Evolutionary conservation across 78 protist species (phyloP).

Genomic region (Dictyostelium brefeldianum): DNA sequence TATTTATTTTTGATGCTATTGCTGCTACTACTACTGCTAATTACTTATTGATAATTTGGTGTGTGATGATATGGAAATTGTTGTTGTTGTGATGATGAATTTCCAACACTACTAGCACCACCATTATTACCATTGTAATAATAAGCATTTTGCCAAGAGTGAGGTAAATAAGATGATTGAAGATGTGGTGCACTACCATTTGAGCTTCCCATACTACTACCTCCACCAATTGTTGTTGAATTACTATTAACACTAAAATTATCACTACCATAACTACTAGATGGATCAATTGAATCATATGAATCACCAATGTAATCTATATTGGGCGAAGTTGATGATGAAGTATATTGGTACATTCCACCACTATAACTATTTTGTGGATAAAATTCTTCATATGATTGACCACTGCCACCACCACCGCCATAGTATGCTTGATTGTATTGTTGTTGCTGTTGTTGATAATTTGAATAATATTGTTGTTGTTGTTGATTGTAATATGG

Average conservation of each 20-base stretch:
- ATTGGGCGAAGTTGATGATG: not conserved
- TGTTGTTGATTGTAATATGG: not conserved
- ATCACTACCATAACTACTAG: not conserved
- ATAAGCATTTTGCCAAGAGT: conserved; percentile 27
- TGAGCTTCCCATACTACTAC: conserved; percentile 4
- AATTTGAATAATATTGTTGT: not conserved
- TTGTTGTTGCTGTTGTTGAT: not conserved
- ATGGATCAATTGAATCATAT: not conserved
- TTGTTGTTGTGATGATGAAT: not conserved
- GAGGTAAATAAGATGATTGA: not conserved
- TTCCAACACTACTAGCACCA: not conserved
- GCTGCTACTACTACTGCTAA: too few relatives aligned
- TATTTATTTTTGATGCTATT: too few relatives aligned
- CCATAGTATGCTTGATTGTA: not conserved
- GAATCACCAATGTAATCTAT: not conserved
- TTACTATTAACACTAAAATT: not conserved
- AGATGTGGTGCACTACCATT: not conserved
- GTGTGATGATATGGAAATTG: conserved; percentile 9
- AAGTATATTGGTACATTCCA: not conserved
- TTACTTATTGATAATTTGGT: not conserved
- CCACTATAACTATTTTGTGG: conserved; percentile 2
- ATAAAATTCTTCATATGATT: not conserved
- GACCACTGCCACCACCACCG: too few relatives aligned
- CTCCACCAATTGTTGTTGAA: not conserved
- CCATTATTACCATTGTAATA: not conserved